These are phyloP conservation scores for Fusarium camptoceras DNA, from an alignment of 2,329 filamentous ascomycete genomes.

Conservation along the genomic window DNA sequence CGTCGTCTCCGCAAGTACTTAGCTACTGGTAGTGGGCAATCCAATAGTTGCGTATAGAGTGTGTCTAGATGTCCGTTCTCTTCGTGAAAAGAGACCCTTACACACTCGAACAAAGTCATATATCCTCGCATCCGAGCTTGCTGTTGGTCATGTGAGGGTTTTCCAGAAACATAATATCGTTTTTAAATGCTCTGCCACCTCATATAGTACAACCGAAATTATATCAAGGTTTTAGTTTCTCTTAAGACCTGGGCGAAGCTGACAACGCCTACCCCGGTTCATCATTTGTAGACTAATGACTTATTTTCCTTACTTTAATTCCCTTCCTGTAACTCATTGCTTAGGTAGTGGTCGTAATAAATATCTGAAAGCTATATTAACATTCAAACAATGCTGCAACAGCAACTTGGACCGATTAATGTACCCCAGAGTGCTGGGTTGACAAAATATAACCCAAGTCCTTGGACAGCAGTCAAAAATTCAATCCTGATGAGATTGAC, in stretches of 20 bases:
- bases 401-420: background rate
- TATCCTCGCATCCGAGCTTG: background rate
- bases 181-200: background rate
- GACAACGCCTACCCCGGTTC: background rate
- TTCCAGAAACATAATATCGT: background rate
- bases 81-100: background rate
- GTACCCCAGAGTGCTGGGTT: background rate
- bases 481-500: constrained; percentile 14
- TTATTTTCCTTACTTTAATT: background rate
- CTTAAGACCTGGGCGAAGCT: background rate
- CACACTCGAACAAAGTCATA: background rate
- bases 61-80: background rate
- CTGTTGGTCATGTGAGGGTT: background rate
- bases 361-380: background rate
- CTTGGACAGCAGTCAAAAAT: background rate
- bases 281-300: background rate
- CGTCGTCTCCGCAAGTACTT: background rate
- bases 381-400: background rate
- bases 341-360: too few species aligned
- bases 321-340: background rate
- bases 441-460: background rate
- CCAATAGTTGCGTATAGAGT: background rate
- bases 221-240: background rate
- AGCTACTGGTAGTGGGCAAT: background rate
- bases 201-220: background rate